These are phyloP conservation scores for Fusarium circinatum DNA, from an alignment of 2,329 filamentous ascomycete species.

Conservation along the genomic window DNA sequence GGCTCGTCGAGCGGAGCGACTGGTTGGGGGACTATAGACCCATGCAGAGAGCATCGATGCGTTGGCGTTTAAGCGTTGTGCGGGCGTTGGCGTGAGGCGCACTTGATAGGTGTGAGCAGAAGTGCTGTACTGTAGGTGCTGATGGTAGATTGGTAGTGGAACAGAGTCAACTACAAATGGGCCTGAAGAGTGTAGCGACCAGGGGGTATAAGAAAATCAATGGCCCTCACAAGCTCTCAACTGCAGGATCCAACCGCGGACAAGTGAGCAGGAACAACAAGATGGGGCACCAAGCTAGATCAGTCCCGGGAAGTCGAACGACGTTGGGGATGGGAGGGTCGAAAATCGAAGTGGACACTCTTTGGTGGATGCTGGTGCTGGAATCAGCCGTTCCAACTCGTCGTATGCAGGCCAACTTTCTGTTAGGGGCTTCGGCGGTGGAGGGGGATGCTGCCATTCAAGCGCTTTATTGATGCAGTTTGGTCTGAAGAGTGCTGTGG, in stretches of 20 bases:
- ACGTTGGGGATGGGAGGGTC: slow-evolving; percentile 34
- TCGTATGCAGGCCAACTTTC: slow-evolving; percentile 11
- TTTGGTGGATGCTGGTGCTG: slow-evolving; percentile 21
- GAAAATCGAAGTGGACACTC: slow-evolving; percentile 30
- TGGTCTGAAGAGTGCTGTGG: slow-evolving; percentile 10
- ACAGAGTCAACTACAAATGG: slow-evolving; percentile 18
- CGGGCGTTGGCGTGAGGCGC: slow-evolving; percentile 46
- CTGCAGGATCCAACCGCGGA: slow-evolving; percentile 30
- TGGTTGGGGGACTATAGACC: slow-evolving; percentile 54
- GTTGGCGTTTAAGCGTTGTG: slow-evolving; percentile 52
- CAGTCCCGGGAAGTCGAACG: slow-evolving; percentile 31
- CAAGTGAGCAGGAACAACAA: slow-evolving; percentile 31
- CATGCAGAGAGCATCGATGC: slow-evolving; percentile 61
- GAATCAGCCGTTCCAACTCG: slow-evolving; percentile 27
- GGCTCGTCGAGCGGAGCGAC: slow-evolving; percentile 55
- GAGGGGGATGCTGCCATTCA: slow-evolving; percentile 34
- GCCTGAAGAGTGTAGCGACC: slow-evolving; percentile 17
- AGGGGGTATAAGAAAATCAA: slow-evolving; percentile 30
- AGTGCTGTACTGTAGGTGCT: slow-evolving; percentile 26
- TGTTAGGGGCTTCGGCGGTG: slow-evolving; percentile 22
- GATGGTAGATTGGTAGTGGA: not conserved
- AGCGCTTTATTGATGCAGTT: slow-evolving; percentile 27
- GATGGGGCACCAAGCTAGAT: slow-evolving; percentile 25
- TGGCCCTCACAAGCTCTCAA: slow-evolving; percentile 34
- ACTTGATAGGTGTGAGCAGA: slow-evolving; percentile 38